A percentile compares a stretch with the other conserved stretches of the same genome.
Evolutionary conservation across 805 yeast species (phyloP).

Genomic region (Saccharomycopsis schoenii): DNA sequence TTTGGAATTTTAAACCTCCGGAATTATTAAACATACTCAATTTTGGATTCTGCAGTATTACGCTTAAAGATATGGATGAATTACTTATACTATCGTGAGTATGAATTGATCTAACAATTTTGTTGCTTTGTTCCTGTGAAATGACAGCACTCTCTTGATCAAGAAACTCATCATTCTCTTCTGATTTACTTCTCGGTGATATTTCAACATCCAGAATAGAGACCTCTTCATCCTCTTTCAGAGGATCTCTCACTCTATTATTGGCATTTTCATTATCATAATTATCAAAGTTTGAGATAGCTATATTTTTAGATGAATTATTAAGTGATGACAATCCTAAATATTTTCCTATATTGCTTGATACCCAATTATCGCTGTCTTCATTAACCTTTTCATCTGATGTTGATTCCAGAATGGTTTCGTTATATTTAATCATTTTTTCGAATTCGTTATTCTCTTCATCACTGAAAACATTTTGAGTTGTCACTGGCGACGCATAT

Average conservation of each 20-base stretch:
- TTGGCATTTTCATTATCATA: not conserved
- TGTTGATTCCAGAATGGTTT: not conserved
- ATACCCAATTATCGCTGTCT: not conserved
- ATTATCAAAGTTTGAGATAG: not conserved
- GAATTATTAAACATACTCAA: not conserved
- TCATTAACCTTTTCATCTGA: not conserved
- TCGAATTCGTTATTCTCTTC: conserved; percentile 12
- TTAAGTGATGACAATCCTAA: not conserved
- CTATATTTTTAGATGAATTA: not conserved
- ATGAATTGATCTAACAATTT: not conserved
- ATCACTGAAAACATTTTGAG: conserved; percentile 2
- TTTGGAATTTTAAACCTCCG: not conserved
- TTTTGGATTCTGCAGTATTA: not conserved
- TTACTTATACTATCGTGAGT: not conserved
- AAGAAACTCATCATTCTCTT: not conserved
- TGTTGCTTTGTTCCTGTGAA: not conserved
- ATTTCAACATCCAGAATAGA: not conserved
- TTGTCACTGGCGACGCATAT: not conserved
- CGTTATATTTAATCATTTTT: conserved; percentile 2
- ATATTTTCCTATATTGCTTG: not conserved
- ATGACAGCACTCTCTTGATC: not conserved
- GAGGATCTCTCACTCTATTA: not conserved
- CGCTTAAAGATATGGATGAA: not conserved
- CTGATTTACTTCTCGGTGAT: not conserved
- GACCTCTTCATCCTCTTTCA: not conserved